Percentiles rank a stretch among this genome's conserved stretches.
Evolutionary conservation across 1,139 yeast species (phyloP).

Genomic region (Yarrowia galli): DNA sequence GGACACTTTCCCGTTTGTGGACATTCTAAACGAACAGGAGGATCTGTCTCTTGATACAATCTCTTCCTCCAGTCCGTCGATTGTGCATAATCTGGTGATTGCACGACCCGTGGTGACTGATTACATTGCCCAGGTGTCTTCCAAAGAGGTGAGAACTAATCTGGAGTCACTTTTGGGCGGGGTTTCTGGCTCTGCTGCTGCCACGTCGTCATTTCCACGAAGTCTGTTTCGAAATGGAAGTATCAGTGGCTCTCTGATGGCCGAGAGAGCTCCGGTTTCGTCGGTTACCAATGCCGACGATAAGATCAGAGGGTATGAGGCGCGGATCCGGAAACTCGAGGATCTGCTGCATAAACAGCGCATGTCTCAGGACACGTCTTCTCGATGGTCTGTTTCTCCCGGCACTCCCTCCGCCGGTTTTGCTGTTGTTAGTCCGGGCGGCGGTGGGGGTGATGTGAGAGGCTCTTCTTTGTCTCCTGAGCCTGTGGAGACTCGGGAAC

Average conservation of each 20-base stretch:
- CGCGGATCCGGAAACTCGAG: constrained; percentile 53
- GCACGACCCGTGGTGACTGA: not conserved
- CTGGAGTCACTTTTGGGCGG: constrained; percentile 12
- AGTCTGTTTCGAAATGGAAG: constrained; percentile 38
- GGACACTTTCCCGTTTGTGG: constrained; percentile 25
- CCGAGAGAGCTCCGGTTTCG: constrained; percentile 6
- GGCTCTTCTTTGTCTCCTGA: constrained; percentile 4
- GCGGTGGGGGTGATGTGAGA: not conserved
- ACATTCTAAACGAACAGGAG: constrained; percentile 6
- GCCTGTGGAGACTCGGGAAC: not conserved
- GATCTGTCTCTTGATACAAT: constrained; percentile 11
- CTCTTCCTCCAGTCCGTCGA: not conserved
- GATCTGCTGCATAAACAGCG: constrained; percentile 52
- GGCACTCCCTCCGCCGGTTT: constrained; percentile 6
- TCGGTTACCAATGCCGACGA: constrained; percentile 38
- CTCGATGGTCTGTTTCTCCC: constrained; percentile 31
- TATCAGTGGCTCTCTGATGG: constrained; percentile 31
- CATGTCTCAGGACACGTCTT: constrained; percentile 23
- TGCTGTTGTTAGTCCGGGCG: not conserved
- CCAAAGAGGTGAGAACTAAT: constrained; percentile 1
- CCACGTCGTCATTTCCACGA: constrained; percentile 38
- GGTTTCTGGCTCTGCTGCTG: constrained; percentile 1
- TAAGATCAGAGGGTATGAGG: constrained; percentile 48
- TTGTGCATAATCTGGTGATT: constrained; percentile 24
- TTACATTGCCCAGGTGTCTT: constrained; percentile 10